phyloP scores from a whole-genome alignment of 2,329 filamentous ascomycete genomes.

The Monilinia laxa region DNA sequence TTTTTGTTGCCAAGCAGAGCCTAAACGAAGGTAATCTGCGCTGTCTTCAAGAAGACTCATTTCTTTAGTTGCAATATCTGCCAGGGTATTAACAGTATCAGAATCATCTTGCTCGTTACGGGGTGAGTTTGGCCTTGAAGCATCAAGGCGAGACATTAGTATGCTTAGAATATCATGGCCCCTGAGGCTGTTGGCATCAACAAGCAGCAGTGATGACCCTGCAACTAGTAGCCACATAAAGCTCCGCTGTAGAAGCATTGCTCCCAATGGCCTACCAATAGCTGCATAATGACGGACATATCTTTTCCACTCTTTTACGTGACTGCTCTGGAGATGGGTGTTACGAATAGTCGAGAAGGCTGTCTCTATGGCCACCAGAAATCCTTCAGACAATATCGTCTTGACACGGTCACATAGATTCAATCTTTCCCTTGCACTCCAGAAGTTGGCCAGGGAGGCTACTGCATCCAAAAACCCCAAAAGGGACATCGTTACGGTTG shows the following conservation, averaged over 20 bases:
- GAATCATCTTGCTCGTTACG: constrained; percentile 52
- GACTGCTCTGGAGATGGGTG: constrained; percentile 62
- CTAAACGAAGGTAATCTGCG: constrained; percentile 84
- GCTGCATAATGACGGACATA: constrained; percentile 81
- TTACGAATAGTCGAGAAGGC: constrained; percentile 89
- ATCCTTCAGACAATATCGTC: constrained; percentile 75
- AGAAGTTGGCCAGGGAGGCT: constrained; percentile 75
- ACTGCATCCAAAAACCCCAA: constrained; percentile 86
- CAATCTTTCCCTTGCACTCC: constrained; percentile 72
- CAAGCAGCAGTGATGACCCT: constrained; percentile 70
- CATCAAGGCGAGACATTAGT: constrained; percentile 56
- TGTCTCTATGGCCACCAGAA: constrained; percentile 83
- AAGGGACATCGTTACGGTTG: constrained; percentile 80
- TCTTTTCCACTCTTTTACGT: constrained; percentile 82
- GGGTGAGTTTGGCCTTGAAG: constrained; percentile 45
- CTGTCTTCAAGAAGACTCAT: constrained; percentile 85
- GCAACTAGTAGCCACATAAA: constrained; percentile 84
- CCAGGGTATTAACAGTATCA: constrained; percentile 60
- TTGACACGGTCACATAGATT: constrained; percentile 70
- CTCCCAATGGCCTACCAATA: constrained; percentile 77
- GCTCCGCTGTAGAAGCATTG: constrained; percentile 85
- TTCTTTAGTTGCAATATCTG: constrained; percentile 74
- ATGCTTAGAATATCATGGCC: constrained; percentile 70
- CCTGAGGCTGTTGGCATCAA: constrained; percentile 58
- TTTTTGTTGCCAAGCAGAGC: constrained; percentile 81